Percentiles rank a stretch among this genome's conserved stretches.
phyloP scores from a whole-genome alignment of 2,329 filamentous ascomycete genomes.

The Cytospora paraplurivora region DNA sequence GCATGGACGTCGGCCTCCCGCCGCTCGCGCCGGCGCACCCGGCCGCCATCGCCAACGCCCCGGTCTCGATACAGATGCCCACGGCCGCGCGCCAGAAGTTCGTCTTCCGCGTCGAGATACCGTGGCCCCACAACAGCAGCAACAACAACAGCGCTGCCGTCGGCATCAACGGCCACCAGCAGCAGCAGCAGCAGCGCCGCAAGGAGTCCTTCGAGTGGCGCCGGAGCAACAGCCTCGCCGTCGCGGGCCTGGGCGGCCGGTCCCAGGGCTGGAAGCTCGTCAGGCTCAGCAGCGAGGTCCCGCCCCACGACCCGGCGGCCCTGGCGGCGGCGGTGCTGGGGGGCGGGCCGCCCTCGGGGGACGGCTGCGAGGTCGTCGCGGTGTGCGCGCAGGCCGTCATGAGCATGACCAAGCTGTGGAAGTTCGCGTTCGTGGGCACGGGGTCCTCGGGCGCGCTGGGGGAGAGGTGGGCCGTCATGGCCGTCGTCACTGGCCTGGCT shows the following conservation, averaged over 20 bases:
- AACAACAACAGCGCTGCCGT: no score
- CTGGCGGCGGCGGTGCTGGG: slow-evolving; percentile 26
- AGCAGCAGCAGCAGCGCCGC: slow-evolving; percentile 20
- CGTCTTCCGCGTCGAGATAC: slow-evolving; percentile 41
- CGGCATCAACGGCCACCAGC: no score
- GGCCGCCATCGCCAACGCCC: slow-evolving; percentile 21
- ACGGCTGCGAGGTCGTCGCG: slow-evolving; percentile 47
- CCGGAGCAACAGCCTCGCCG: slow-evolving; percentile 39
- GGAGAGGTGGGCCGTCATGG: slow-evolving; percentile 47
- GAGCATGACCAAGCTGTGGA: slow-evolving; percentile 40
- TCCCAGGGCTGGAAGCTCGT: slow-evolving; percentile 46
- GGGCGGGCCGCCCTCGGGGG: slow-evolving; percentile 34
- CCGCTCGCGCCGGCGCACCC: no score
- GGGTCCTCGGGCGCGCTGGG: slow-evolving; percentile 44
- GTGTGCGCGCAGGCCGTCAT: slow-evolving; percentile 38
- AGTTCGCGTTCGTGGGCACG: slow-evolving; percentile 45
- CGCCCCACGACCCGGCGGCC: slow-evolving; percentile 25
- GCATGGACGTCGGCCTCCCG: slow-evolving; percentile 37
- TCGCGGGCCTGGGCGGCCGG: slow-evolving; percentile 38
- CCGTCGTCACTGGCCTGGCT: slow-evolving; percentile 42
- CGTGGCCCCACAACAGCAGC: slow-evolving; percentile 32
- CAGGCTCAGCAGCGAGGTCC: slow-evolving; percentile 35
- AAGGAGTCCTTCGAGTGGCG: slow-evolving; percentile 49
- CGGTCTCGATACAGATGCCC: slow-evolving; percentile 27
- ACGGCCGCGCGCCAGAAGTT: slow-evolving; percentile 3